Evolutionary conservation across 2,329 filamentous ascomycete genomes (phyloP).

Genomic region (Bimuria novae-zelandiae): DNA sequence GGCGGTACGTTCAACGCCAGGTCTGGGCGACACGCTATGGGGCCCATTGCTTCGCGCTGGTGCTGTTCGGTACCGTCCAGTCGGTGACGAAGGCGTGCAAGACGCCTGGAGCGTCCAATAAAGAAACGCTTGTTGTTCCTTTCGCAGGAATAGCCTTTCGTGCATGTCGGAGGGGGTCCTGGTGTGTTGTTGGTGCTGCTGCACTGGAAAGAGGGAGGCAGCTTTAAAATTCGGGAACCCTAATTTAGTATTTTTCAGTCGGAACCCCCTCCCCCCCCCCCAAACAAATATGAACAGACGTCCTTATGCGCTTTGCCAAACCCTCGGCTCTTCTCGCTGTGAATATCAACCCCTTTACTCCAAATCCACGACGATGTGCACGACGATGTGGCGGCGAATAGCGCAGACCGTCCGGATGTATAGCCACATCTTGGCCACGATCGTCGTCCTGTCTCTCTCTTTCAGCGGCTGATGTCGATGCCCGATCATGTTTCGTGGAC

Average conservation of each 20-base stretch:
- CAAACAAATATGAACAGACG: too few species aligned
- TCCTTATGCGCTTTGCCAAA: too few species aligned
- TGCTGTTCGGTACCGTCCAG: slow-evolving; percentile 39
- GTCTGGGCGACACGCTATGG: slow-evolving; percentile 26
- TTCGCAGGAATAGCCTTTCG: slow-evolving; percentile 18
- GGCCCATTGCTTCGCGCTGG: slow-evolving; percentile 32
- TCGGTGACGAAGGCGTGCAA: slow-evolving; percentile 31
- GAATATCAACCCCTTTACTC: too few species aligned
- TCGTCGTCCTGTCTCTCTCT: too few species aligned
- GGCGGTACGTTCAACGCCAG: slow-evolving; percentile 19
- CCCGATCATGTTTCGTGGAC: too few species aligned
- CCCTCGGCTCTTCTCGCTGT: too few species aligned
- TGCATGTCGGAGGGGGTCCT: neutral
- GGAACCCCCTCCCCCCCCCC: too few species aligned
- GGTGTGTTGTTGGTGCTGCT: slow-evolving; percentile 1
- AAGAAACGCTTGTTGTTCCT: slow-evolving; percentile 15
- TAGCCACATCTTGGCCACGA: too few species aligned
- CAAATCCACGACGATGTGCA: too few species aligned
- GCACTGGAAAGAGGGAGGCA: neutral
- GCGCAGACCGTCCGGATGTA: too few species aligned
- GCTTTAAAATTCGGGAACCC: slow-evolving; percentile 8
- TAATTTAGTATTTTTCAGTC: slow-evolving; percentile 19
- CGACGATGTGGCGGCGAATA: too few species aligned
- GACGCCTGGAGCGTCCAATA: slow-evolving; percentile 24
- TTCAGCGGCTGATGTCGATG: too few species aligned